Base-by-base conservation (phyloP, 306 rosid species). In the Vachellia pachyceras region DNA sequence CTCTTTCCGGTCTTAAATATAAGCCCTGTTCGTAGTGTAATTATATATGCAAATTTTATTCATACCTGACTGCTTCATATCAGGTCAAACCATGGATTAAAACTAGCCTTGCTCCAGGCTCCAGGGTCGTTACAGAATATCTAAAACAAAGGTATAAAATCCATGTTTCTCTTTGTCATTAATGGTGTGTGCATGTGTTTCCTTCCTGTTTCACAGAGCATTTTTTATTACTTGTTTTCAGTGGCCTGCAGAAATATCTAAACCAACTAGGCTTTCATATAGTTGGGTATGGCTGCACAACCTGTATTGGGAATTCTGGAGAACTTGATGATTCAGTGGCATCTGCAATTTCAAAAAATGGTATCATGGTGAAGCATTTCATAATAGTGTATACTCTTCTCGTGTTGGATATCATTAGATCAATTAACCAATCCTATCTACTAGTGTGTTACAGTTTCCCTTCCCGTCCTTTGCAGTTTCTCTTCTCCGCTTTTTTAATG, bases 301-400 rank as follows among this genome's bases (percentile, higher is more conserved):
- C 94, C 3, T 90, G 94, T 82, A 90, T 90, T 52, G 90, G 92
- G 20, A 90, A 90, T 80, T 90, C 94, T 3, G 94, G 94, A 46
- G 94, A 90, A 71, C 15, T 88, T 63, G 80, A 90, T 72, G 94
- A 90, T 12, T 78, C 72, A 18, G 72, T 66, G 40, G 47, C 46
- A 7, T 37, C 29, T 39, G 46, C 47, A 7, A 66, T 66, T 89
- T 12, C 88, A 83, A 41, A 39, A 66, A 37, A 39, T 10, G 72
- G 72, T 49, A 15, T 49, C n/a, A 49, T 3, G 7, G 55, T 49
- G 55, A 49, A 49, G n/a, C 55, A 46, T 46, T 46, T 13, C 5
- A 13, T 13, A 13, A 3, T 46, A 12, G 1, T 13, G 5, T 46
- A 12, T 46, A 12, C 52, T 46, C 18, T 46, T 46, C 52, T 46